Evolutionary conservation across 176 grass and related monocot genomes (phyloP), one percentile per base, ranked within the genome.

Genomic region (Ensete glaucum): DNA sequence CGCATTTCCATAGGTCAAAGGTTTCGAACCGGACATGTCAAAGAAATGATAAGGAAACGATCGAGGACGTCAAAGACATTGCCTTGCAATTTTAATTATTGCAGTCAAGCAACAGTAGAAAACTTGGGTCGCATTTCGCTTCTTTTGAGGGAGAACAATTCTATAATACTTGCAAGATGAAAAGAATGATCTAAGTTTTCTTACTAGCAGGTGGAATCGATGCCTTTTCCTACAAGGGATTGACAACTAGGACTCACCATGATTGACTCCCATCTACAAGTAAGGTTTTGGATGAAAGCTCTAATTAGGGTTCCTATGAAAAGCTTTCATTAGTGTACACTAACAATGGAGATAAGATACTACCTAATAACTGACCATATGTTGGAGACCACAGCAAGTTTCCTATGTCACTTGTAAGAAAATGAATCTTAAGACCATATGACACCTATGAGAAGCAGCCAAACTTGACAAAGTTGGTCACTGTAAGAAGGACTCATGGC

Each of bases 191-290:
- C 58, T 43, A n/a, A 27, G 15, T 76, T 92, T 92, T 88, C 82
- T 82, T 80, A 76, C 79, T 81, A 86, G 83, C 79, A 96, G 87
- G 87, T 96, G 71, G n/a, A 64, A 67, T 82, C 67, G 70, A 83
- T 92, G 82, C 76, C 85, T 92, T 96, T 89, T 86, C 83, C 76
- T 67, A 23, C 73, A 88, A 92, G 93, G 86, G 55, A 90, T 88
- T 90, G 87, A 86, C 67, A 75, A 77, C 56, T 80, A 82, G 52
- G 50, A 60, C 22, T n/a, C 15, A 80, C 13, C 5, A 10, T 26
- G 50, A 7, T 16, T 8, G 48, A 58, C 16, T 1, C 50, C n/a
- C 57, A 54, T 53, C 24, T 49, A 56, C 16, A 68, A 23, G 16
- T 22, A 54, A 53, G 16, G 55, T 69, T 50, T 64, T 50, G 11